These are phyloP conservation scores for Dictyostelium firmibasis DNA, from an alignment of 78 protist species.

Conservation along the genomic window DNA sequence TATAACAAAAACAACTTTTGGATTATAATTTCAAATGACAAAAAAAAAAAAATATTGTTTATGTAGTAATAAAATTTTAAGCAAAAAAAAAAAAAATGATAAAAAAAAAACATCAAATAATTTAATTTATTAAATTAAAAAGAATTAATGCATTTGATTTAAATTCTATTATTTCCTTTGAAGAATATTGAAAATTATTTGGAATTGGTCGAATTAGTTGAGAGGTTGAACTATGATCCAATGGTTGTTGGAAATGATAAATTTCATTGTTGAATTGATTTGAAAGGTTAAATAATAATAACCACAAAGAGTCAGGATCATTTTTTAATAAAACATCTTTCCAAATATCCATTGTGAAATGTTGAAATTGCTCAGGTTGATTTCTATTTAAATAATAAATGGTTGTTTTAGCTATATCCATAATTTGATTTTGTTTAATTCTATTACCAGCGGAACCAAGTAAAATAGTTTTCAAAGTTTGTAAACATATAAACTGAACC, in stretches of 20 bases:
- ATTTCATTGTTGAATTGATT: background rate
- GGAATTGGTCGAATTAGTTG: background rate
- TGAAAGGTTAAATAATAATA: slow-evolving; percentile 34
- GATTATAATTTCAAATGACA: too few relatives aligned
- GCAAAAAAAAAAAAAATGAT: too few relatives aligned
- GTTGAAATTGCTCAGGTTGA: slow-evolving; percentile 48
- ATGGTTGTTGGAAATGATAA: background rate
- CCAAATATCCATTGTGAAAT: slow-evolving; percentile 27
- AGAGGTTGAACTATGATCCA: background rate
- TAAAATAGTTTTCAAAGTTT: background rate
- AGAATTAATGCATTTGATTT: slow-evolving; percentile 19
- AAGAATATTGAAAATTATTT: background rate
- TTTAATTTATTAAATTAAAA: slow-evolving; percentile 12
- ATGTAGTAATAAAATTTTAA: too few relatives aligned
- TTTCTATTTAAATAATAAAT: background rate
- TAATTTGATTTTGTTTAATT: background rate
- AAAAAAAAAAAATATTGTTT: too few relatives aligned
- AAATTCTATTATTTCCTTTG: slow-evolving; percentile 5
- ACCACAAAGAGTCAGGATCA: slow-evolving; percentile 48
- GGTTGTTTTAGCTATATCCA: slow-evolving; percentile 9
- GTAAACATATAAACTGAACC: background rate
- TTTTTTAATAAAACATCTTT: background rate
- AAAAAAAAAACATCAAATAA: too few relatives aligned
- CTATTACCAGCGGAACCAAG: background rate
- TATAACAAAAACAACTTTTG: too few relatives aligned